Base-by-base conservation (phyloP, 1,284 basidiomycete species). In the Leccinum subrobustum region DNA sequence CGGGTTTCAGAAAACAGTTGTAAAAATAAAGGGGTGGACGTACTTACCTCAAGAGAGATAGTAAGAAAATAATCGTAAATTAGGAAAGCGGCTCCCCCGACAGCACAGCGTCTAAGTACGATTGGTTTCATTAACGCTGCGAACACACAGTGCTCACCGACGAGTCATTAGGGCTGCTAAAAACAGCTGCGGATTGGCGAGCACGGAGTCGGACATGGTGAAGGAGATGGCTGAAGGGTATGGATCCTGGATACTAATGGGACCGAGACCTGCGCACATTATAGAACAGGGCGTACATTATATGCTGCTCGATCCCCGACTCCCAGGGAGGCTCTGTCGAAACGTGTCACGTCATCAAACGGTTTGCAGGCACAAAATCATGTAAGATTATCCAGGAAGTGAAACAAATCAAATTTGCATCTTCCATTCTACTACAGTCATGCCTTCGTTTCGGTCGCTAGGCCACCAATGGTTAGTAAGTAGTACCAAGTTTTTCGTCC, bases 11-110 rank as follows among this genome's bases (percentile, higher is more conserved):
- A 25, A 25, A 25, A 25, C 0, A 6, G 25, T 25, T 25, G 25
- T 25, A 25, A 25, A 25, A 25, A 25, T 25, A 25, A 25, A 25
- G 25, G 6, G 25, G 25, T 25, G 6, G 25, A 25, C 25, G 25
- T 25, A 25, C 25, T 6, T 25, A 25, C 25, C 25, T 25, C 25
- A 25, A 25, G 25, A 25, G 25, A 25, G 25, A 25, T 25, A 25
- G 25, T 6, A 25, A 25, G 25, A 25, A 25, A 25, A 48, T 5
- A 25, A 25, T 25, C 25, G 25, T 25, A 25, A 6, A 25, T 25
- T 6, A 25, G 25, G 25, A 25, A 59, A 6, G 62, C 39, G 29
- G 35, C 25, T 5, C 65, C 65, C 20, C 50, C 54, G 20, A 62
- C 9, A 23, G 20, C 12, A n/a, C 37, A 4, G 7, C 9, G 6